These are phyloP conservation scores for Protomyces inundatus DNA, from an alignment of 1,139 yeast genomes.

Conservation along the genomic window DNA sequence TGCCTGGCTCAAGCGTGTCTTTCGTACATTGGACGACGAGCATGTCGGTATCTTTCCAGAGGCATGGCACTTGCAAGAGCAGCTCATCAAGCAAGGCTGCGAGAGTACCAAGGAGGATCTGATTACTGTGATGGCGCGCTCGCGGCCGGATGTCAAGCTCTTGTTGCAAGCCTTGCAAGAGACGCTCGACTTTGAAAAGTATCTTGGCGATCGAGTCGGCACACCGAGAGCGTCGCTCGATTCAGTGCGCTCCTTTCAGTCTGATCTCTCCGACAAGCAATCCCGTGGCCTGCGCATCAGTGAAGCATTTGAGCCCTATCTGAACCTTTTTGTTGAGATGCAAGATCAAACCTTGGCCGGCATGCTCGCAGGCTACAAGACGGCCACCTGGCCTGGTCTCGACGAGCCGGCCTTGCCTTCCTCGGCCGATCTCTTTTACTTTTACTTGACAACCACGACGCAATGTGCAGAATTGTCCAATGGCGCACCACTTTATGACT, in stretches of 20 bases:
- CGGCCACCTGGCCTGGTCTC: slow-evolving; percentile 33
- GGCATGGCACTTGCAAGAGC: slow-evolving; percentile 64
- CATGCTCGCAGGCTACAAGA: slow-evolving; percentile 48
- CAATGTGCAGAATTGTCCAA: slow-evolving; percentile 73
- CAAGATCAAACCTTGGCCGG: slow-evolving; percentile 62
- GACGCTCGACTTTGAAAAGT: slow-evolving; percentile 73
- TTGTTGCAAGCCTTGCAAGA: slow-evolving; percentile 58
- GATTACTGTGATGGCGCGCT: slow-evolving; percentile 44
- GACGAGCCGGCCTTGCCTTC: slow-evolving; percentile 59
- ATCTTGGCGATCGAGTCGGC: slow-evolving; percentile 48
- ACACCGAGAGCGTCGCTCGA: slow-evolving; percentile 32
- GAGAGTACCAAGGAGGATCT: slow-evolving; percentile 62
- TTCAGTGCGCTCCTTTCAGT: slow-evolving; percentile 6
- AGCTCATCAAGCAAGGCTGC: slow-evolving; percentile 60
- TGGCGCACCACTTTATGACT: slow-evolving; percentile 55
- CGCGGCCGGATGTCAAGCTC: slow-evolving; percentile 50
- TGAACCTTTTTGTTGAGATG: slow-evolving; percentile 79
- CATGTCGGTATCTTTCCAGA: slow-evolving; percentile 57
- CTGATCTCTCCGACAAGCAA: slow-evolving; percentile 30
- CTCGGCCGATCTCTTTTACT: slow-evolving; percentile 77
- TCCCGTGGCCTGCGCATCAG: slow-evolving; percentile 53
- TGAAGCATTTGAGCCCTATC: slow-evolving; percentile 74
- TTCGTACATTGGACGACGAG: slow-evolving; percentile 55
- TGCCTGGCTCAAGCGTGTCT: slow-evolving; percentile 68
- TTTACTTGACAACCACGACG: slow-evolving; percentile 63